Base-by-base conservation (phyloP, 768 basidiomycete species). In the Mycena alexandri region DNA sequence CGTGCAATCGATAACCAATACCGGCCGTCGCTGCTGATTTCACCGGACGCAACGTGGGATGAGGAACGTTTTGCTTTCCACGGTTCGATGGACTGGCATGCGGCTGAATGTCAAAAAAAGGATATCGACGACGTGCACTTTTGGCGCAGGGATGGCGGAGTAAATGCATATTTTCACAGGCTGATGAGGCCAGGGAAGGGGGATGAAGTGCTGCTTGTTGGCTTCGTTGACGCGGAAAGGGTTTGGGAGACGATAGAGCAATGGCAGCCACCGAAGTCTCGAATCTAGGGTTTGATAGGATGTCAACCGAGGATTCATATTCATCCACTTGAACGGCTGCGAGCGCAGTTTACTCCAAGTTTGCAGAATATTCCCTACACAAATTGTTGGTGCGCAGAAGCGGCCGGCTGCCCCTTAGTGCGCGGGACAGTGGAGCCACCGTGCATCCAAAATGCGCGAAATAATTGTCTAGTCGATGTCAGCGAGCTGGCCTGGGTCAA, bases 101-200 rank as follows among this genome's bases (percentile, higher is more conserved):
- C 38, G 36, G 66, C 60, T 0, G 60, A 33, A 14, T 22, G 19
- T 10, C 61, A 62, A 46, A 38, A 41, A 22, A 67, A 67, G 60
- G 66, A 67, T 24, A 47, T 43, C 5, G 55, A 67, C 21, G 66
- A 67, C 21, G 24, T 19, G 41, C 16, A 38, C 12, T 67, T 61
- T 34, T 62, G 60, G 54, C 66, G 61, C 19, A 47, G 66, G 12
- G 42, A 67, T 11, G 11, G n/a, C 10, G 22, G 19, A 1, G 24
- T 53, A 42, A 67, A 48, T 44, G 50, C 9, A 3, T 67, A 43
- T 53, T 67, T 61, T 33, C 60, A 55, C 3, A 54, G 41, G 14
- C 46, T 67, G 54, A 67, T 67, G 55, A 42, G 66, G n/a, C 44
- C 44, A 19, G 55, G 60, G 17, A 67, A 41, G 34, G 66, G 66